Evolutionary conservation across 208 protist species (phyloP).

Genomic region (Leishmania arabica): DNA sequence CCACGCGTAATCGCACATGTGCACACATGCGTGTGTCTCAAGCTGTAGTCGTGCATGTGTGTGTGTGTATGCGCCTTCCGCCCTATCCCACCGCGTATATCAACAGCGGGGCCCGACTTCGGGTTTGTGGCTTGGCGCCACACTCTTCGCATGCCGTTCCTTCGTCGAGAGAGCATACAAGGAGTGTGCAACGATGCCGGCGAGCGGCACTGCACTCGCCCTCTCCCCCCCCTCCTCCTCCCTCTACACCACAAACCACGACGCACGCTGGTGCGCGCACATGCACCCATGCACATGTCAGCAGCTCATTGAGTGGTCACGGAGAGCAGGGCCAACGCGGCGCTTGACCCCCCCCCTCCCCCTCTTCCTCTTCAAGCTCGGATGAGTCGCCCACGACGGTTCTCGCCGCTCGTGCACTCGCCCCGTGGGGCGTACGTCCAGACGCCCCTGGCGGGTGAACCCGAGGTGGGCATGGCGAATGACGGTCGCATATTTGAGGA

Average conservation of each 20-base stretch:
- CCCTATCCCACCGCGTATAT: not conserved
- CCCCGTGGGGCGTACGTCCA: slow-evolving; percentile 10
- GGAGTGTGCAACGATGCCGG: not conserved
- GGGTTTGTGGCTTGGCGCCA: not conserved
- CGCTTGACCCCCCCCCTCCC: not conserved
- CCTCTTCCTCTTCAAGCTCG: not conserved
- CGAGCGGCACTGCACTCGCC: not conserved
- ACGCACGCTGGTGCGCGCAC: not conserved
- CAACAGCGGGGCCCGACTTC: not conserved
- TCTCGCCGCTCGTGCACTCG: slow-evolving; percentile 11
- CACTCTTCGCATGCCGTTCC: not conserved
- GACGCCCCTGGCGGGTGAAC: slow-evolving; percentile 9
- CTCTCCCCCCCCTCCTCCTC: not conserved
- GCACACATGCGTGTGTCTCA: not conserved
- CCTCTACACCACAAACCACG: not conserved
- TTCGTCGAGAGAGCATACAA: not conserved
- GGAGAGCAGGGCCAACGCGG: not conserved
- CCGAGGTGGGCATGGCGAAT: slow-evolving; percentile 22
- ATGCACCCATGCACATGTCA: not conserved
- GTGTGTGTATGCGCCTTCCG: not conserved
- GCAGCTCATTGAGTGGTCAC: not conserved
- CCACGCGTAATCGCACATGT: not conserved
- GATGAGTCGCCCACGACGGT: not conserved
- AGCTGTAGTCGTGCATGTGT: not conserved
- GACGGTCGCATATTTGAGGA: slow-evolving; percentile 74